Evolutionary conservation across 1,139 yeast species (phyloP).

Genomic region (Groenewaldozyma sp.): DNA sequence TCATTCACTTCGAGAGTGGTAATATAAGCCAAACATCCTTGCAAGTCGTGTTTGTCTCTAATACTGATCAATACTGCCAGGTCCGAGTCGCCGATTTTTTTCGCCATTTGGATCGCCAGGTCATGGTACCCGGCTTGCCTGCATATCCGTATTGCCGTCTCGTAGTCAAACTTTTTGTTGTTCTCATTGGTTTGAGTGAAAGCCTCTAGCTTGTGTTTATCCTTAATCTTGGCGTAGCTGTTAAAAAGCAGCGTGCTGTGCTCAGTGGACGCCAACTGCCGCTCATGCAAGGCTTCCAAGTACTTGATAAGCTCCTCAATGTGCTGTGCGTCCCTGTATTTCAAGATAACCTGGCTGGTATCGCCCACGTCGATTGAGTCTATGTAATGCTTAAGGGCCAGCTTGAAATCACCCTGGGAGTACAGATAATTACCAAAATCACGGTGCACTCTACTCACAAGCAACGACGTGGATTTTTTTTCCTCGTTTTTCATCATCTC

Average conservation of each 20-base stretch:
- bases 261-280: slow-evolving; percentile 52
- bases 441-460: slow-evolving; percentile 41
- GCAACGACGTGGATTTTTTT: slow-evolving; percentile 2
- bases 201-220: slow-evolving; percentile 44
- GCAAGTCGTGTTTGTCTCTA: slow-evolving; percentile 55
- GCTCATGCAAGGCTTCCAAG: slow-evolving; percentile 49
- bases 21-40: slow-evolving; percentile 56
- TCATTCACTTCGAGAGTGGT: slow-evolving; percentile 70
- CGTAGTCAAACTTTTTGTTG: slow-evolving; percentile 68
- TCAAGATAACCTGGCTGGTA: slow-evolving; percentile 69
- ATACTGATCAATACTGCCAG: slow-evolving; percentile 71
- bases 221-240: slow-evolving; percentile 72
- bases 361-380: slow-evolving; percentile 40
- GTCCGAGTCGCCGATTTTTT: slow-evolving; percentile 63
- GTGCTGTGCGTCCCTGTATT: slow-evolving; percentile 78
- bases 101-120: slow-evolving; percentile 64
- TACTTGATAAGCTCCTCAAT: slow-evolving; percentile 57
- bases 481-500: slow-evolving; percentile 48
- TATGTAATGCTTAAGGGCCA: slow-evolving; percentile 62
- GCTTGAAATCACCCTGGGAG: slow-evolving; percentile 53
- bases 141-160: slow-evolving; percentile 61
- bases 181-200: slow-evolving; percentile 42
- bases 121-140: slow-evolving; percentile 65
- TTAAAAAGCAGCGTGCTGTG: slow-evolving; percentile 77
- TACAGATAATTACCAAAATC: slow-evolving; percentile 67